Conservation (phyloP, 139 green algal species). For the Tetradesmus obliquus region DNA sequence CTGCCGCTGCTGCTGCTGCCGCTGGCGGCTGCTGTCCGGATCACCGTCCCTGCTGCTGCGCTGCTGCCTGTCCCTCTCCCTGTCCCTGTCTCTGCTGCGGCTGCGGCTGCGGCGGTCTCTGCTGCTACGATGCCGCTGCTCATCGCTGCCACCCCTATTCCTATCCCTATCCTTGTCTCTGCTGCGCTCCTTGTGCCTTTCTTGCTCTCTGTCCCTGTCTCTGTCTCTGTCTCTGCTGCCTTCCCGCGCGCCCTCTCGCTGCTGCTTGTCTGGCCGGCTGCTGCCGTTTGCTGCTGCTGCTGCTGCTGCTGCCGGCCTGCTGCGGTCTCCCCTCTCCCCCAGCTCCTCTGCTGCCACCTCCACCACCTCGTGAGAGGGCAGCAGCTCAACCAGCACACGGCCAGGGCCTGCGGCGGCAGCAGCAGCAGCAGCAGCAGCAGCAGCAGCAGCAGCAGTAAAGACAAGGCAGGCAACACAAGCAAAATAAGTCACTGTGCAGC, state of each 20-base stretch:
- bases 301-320: constrained; percentile 3
- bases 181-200: neutral
- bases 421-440: neutral
- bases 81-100: constrained; percentile 7
- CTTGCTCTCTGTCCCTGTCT: neutral
- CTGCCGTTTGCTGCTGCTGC: constrained; percentile 1
- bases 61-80: neutral
- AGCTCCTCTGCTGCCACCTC: constrained; percentile 21
- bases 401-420: constrained; percentile 5
- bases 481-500: neutral
- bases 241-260: neutral
- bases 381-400: constrained; percentile 27
- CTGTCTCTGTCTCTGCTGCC: constrained; percentile 5
- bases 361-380: constrained; percentile 13
- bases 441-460: neutral
- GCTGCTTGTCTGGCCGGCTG: constrained; percentile 23
- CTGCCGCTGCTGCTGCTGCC: constrained; percentile 25
- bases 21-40: neutral
- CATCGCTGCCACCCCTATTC: neutral
- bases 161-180: neutral
- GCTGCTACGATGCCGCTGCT: neutral
- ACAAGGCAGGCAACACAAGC: neutral
- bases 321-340: constrained; percentile 13
- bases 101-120: neutral
- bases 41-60: neutral